Base-by-base conservation (phyloP, 2,329 filamentous ascomycete genomes). In the Delphinella strobiligena region DNA sequence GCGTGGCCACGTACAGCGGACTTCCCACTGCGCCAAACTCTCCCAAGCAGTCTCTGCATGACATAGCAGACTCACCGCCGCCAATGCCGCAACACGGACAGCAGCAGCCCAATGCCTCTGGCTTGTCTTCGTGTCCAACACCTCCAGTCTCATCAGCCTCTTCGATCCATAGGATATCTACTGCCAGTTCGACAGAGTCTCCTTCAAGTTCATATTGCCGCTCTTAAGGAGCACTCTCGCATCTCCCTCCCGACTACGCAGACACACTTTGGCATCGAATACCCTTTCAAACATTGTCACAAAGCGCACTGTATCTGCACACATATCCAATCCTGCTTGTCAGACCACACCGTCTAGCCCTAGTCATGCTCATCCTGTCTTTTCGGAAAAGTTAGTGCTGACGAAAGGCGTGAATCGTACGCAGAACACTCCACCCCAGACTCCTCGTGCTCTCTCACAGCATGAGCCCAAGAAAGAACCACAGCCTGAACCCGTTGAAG, bases 371-470 rank as follows among this genome's bases (percentile, higher is more conserved):
- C 61, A 63, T 57, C 63, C 61, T 58, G 59, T 61, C 49, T 55
- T 60, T 50, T 63, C 61, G 48, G 70, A 82, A 46, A 50, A 45
- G 32, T 46, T 46, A 49, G 48, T 80, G 83, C 88, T 95, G 86
- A 95, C 87, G 76, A 73, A 78, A 73, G 75, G 77, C 72, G 69
- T 69, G 64, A 68, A 69, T 63, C 64, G 59, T 61, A 60, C 65
- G 70, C 93, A 95, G 88, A 93, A 86, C 69, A 91, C 85, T 52
- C 83, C 86, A 51, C 80, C 87, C 45, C 88, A 89, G 51, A 93
- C 89, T 41, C 89, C 86, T 48, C 80, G 89, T 64, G 83, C 88
- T 44, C 76, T 89, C 54, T 93, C 86, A 41, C 54, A 66, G 61
- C 49, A 36, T 30, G 39, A 41, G 19, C 5, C 38, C 2, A 51